Percentiles rank a stretch among this genome's conserved stretches.
These are phyloP conservation scores for Paxillus rubicundulus DNA, from an alignment of 768 basidiomycete species.

Conservation along the genomic window DNA sequence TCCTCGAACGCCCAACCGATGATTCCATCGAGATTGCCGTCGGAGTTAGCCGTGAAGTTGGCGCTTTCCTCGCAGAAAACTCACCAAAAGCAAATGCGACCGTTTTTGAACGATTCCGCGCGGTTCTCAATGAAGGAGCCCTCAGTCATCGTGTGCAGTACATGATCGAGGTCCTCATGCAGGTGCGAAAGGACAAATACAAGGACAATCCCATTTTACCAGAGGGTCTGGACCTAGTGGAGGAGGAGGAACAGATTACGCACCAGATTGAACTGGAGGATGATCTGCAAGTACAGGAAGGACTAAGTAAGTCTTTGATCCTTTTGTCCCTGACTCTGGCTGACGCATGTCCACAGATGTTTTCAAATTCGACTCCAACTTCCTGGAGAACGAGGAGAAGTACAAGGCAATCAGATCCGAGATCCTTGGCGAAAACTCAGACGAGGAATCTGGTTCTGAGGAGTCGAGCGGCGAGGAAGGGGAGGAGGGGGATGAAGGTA, in stretches of 20 bases:
- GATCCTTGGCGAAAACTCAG: constrained; percentile 88
- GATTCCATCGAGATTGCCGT: constrained; percentile 99
- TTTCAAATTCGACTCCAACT: constrained; percentile 92
- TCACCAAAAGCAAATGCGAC: constrained; percentile 94
- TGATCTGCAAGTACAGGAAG: constrained; percentile 91
- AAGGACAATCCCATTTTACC: constrained; percentile 96
- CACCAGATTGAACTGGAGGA: constrained; percentile 92
- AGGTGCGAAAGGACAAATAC: constrained; percentile 97
- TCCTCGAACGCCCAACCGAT: constrained; percentile 93
- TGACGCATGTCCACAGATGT: constrained; percentile 57
- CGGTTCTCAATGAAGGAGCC: constrained; percentile 89
- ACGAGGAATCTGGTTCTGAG: constrained; percentile 63
- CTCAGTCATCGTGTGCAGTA: constrained; percentile 98
- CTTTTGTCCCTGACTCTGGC: neutral
- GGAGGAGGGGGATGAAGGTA: constrained; percentile 52
- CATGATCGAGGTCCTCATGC: constrained; percentile 99
- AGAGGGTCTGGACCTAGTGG: constrained; percentile 93
- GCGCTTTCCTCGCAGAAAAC: constrained; percentile 90
- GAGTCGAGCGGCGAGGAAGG: constrained; percentile 68
- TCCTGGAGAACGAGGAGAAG: constrained; percentile 88
- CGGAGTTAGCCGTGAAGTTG: constrained; percentile 95
- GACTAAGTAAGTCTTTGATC: constrained; percentile 68
- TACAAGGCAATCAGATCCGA: constrained; percentile 90
- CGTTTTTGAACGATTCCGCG: constrained; percentile 95
- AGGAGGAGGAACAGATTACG: constrained; percentile 97